Conservation (phyloP, 495 filamentous ascomycete genomes). For the Evansstolkia leycettana region DNA sequence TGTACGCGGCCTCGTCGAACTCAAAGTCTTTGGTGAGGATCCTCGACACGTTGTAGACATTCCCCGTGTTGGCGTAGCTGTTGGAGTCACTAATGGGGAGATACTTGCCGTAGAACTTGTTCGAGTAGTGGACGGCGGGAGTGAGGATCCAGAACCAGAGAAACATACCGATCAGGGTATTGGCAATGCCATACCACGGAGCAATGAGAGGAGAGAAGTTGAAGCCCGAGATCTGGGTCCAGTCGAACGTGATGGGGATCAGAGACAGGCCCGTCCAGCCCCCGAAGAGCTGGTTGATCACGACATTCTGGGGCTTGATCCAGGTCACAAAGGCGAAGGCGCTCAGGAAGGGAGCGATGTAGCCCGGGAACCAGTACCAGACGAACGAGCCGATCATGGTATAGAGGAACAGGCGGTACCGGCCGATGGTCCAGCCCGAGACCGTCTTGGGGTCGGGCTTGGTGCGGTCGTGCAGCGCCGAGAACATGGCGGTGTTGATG, state of each 20-base stretch:
- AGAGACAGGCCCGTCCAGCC: conserved; percentile 56
- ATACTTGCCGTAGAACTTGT: conserved; percentile 26
- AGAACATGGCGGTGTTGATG: conserved; percentile 78
- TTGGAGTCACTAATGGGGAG: conserved; percentile 26
- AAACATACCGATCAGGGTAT: conserved; percentile 49
- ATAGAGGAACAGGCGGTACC: conserved; percentile 71
- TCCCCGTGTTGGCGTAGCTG: conserved; percentile 73
- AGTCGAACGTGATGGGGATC: conserved; percentile 85
- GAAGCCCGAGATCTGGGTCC: conserved; percentile 75
- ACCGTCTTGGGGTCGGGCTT: conserved; percentile 56
- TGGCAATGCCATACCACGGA: conserved; percentile 84
- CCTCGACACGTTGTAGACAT: conserved; percentile 63
- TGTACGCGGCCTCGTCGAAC: conserved; percentile 61
- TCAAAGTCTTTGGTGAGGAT: conserved; percentile 60
- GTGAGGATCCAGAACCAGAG: conserved; percentile 22
- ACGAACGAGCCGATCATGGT: conserved; percentile 50
- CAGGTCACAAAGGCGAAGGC: conserved; percentile 87
- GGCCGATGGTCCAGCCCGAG: conserved; percentile 73
- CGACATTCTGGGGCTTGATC: conserved; percentile 64
- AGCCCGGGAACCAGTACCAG: conserved; percentile 82
- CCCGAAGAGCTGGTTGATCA: conserved; percentile 61
- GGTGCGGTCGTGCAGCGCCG: conserved; percentile 63
- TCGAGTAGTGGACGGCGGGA: conserved; percentile 25
- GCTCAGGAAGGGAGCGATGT: conserved; percentile 75
- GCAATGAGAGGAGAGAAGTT: conserved; percentile 78